phyloP scores from a whole-genome alignment of 495 filamentous ascomycete genomes.

The Xylaria nigripes region DNA sequence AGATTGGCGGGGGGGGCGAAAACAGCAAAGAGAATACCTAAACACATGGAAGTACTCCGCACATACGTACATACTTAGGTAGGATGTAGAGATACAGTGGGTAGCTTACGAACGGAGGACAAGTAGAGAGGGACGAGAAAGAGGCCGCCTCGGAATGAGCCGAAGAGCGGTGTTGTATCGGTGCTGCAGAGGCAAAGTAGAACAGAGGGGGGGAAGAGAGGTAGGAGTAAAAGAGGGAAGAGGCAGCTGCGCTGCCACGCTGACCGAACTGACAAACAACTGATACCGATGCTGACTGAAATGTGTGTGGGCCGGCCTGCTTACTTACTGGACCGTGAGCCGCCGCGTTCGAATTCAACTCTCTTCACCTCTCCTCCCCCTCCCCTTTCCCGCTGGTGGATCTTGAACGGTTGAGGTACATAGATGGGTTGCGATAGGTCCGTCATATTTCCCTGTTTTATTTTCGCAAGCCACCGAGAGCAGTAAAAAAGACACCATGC shows the following conservation, averaged over 20 bases:
- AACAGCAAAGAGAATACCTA: too few species aligned
- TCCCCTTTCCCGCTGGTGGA: neutral
- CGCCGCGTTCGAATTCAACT: neutral
- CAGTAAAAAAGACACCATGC: too few species aligned
- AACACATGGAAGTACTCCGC: too few species aligned
- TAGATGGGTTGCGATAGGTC: too few species aligned
- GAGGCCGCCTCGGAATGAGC: slow-evolving; percentile 9
- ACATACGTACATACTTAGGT: too few species aligned
- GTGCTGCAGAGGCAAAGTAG: neutral
- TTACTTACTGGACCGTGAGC: neutral
- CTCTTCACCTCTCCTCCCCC: too few species aligned
- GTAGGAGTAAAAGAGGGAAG: neutral
- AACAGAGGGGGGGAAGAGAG: neutral
- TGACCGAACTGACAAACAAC: neutral
- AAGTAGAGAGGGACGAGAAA: neutral
- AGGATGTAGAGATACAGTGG: too few species aligned
- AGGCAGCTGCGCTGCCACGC: slow-evolving; percentile 10
- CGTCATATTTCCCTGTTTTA: too few species aligned
- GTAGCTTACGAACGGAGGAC: neutral
- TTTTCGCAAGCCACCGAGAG: too few species aligned
- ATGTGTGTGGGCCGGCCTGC: neutral
- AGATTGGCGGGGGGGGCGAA: slow-evolving; percentile 10
- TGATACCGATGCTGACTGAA: too few species aligned
- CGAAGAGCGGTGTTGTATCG: neutral
- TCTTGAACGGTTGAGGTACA: neutral